These are phyloP conservation scores for Fusarium illudens DNA, from an alignment of 2,329 filamentous ascomycete species.

Conservation along the genomic window DNA sequence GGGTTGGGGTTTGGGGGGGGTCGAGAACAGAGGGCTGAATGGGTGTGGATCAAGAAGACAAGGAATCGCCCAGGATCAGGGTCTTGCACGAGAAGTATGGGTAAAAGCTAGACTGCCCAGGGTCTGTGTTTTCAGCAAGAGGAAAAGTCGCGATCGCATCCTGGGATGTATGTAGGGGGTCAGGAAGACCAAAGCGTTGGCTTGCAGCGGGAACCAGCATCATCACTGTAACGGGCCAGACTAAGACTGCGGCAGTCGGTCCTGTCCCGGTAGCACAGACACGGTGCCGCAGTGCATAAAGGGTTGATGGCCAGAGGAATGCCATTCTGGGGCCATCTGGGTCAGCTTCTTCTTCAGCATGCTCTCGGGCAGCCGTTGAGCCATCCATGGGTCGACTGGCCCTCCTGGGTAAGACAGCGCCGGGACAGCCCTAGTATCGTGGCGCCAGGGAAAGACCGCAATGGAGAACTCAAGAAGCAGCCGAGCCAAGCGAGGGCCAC, in stretches of 20 bases:
- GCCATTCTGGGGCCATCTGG: conserved; percentile 16
- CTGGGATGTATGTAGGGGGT: conserved; percentile 4
- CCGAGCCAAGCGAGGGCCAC: conserved; percentile 25
- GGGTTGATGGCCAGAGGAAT: conserved; percentile 25
- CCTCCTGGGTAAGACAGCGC: conserved; percentile 19
- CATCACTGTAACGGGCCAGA: conserved; percentile 31
- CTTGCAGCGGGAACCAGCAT: conserved; percentile 41
- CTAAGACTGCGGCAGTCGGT: conserved; percentile 27
- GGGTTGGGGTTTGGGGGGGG: conserved; percentile 35
- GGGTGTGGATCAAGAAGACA: conserved; percentile 37
- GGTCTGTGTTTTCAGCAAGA: conserved; percentile 18
- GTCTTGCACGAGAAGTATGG: conserved; percentile 19
- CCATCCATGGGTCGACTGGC: conserved; percentile 23
- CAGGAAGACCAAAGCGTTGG: conserved; percentile 23
- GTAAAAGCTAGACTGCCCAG: conserved; percentile 11
- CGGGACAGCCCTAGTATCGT: conserved; percentile 28
- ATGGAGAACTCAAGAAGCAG: conserved; percentile 33
- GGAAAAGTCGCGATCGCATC: conserved; percentile 9
- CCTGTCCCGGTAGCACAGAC: conserved; percentile 33
- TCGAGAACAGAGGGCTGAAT: conserved; percentile 39
- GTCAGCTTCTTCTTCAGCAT: conserved; percentile 18
- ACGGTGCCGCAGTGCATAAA: conserved; percentile 35
- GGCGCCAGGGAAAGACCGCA: conserved; percentile 28
- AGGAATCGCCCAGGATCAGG: conserved; percentile 29
- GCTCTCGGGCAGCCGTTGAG: conserved; percentile 12